These are phyloP conservation scores for Candida sonorensis DNA, from an alignment of 805 yeast species.

Conservation along the genomic window DNA sequence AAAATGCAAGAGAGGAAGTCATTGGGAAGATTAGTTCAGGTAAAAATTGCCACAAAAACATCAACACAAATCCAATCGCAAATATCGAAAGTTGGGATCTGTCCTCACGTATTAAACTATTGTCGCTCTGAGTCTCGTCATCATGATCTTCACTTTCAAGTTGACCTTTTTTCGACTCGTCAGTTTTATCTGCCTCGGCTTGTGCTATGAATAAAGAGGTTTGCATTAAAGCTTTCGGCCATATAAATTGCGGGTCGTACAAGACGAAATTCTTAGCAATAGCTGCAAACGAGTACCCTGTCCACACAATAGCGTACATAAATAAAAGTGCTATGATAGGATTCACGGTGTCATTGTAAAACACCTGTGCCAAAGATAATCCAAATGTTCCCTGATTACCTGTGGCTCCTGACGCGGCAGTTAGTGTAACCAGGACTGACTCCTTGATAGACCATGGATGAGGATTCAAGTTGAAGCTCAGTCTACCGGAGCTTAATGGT, in stretches of 20 bases:
- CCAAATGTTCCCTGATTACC: slow-evolving; percentile 45
- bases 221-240: slow-evolving; percentile 50
- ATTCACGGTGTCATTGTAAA: slow-evolving; percentile 32
- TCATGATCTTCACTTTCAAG: slow-evolving; percentile 10
- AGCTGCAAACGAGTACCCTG: slow-evolving; percentile 48
- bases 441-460: slow-evolving; percentile 53
- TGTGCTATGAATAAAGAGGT: slow-evolving; percentile 35
- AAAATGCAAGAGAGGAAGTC: slow-evolving; percentile 40
- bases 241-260: slow-evolving; percentile 41
- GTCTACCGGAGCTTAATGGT: not conserved
- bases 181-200: slow-evolving; percentile 4
- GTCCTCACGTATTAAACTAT: too few species aligned
- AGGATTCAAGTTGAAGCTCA: slow-evolving; percentile 37
- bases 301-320: slow-evolving; percentile 47
- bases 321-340: slow-evolving; percentile 34
- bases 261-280: slow-evolving; percentile 39
- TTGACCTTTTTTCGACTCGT: slow-evolving; percentile 6
- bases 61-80: slow-evolving; percentile 26
- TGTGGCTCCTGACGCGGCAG: slow-evolving; percentile 47
- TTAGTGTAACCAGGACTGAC: slow-evolving; percentile 43
- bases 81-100: too few species aligned
- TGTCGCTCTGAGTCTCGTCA: too few species aligned
- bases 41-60: slow-evolving; percentile 41
- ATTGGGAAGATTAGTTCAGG: slow-evolving; percentile 44
- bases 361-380: slow-evolving; percentile 38